phyloP scores from a whole-genome alignment of 768 basidiomycete genomes.

The Harrya chromipes region DNA sequence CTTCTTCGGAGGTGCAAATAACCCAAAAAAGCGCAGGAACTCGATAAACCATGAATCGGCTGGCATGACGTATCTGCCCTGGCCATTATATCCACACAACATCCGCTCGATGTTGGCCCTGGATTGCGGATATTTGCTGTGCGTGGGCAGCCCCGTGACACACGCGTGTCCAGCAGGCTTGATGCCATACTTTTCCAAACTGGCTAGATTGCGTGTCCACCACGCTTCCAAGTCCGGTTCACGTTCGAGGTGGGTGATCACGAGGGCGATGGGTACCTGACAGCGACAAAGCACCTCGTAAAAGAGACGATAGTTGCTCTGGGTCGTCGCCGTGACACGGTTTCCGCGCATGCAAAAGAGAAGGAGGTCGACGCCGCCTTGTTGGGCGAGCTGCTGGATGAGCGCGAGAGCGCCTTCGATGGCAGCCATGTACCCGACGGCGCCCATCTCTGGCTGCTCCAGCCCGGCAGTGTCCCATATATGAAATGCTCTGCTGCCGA shows the following conservation, averaged over 20 bases:
- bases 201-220: conserved; percentile 27
- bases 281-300: conserved; percentile 37
- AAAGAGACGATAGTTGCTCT: conserved; percentile 39
- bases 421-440: conserved; percentile 22
- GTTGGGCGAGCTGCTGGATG: conserved; percentile 29
- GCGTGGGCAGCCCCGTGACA: conserved; percentile 25
- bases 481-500: conserved; percentile 12
- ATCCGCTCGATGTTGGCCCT: conserved; percentile 11
- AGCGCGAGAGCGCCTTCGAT: conserved; percentile 30
- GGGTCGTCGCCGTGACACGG: conserved; percentile 32
- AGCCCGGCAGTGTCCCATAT: conserved; percentile 35
- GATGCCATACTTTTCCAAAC: conserved; percentile 23
- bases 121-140: conserved; percentile 20
- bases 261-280: conserved; percentile 27
- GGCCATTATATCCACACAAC: conserved; percentile 13
- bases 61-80: conserved; percentile 22
- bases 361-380: conserved; percentile 38
- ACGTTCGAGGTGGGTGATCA: conserved; percentile 38
- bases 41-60: conserved; percentile 22
- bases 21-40: conserved; percentile 18
- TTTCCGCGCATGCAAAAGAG: conserved; percentile 39
- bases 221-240: conserved; percentile 32
- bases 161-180: conserved; percentile 29
- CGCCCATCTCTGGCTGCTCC: conserved; percentile 23
- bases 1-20: conserved; percentile 15